Percentiles rank a stretch among this genome's conserved stretches.
Evolutionary conservation across 23 red algal genomes (phyloP).

Genomic region (Gracilaria domingensis): DNA sequence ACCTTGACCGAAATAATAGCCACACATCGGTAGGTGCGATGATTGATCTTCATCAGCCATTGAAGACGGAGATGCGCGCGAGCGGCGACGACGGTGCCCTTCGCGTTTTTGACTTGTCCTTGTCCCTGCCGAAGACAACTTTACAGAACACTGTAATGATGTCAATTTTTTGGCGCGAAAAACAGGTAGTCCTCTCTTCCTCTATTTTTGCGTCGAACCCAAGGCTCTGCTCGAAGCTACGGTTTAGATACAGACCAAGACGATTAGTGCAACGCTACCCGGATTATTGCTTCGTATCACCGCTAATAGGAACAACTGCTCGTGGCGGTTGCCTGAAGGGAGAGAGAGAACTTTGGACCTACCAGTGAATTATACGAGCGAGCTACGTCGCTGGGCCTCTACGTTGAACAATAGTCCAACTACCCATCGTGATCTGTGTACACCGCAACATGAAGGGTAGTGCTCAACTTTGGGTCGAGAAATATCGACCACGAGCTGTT

Average conservation of each 20-base stretch:
- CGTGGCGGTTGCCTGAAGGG: background rate
- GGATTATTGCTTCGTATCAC: too few relatives aligned
- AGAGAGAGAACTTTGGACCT: background rate
- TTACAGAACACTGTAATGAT: background rate
- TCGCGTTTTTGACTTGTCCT: too few relatives aligned
- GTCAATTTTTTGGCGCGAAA: conserved; percentile 2
- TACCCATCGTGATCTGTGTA: background rate
- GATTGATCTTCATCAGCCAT: too few relatives aligned
- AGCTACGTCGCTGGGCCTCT: background rate
- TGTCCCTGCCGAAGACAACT: background rate
- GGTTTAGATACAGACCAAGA: too few relatives aligned
- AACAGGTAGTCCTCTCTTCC: background rate
- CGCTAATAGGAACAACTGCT: too few relatives aligned
- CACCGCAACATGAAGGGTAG: background rate
- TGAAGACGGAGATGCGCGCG: too few relatives aligned
- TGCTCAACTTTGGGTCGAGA: conserved; percentile 79
- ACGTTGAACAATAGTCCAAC: background rate
- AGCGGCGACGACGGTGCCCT: too few relatives aligned
- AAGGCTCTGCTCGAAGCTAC: too few relatives aligned
- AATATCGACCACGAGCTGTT: conserved; percentile 84
- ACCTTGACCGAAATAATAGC: too few relatives aligned
- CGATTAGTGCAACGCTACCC: too few relatives aligned
- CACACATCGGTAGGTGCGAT: too few relatives aligned
- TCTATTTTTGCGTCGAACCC: too few relatives aligned
- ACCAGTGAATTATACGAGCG: background rate